A percentile compares a stretch with the other conserved stretches of the same genome.
Evolutionary conservation across 176 grass and related monocot species (phyloP).

Genomic region (Hordeum vulgare): MorexV3_pseudomolecules_assembly NC_058521.1:563632164-563632663

Average conservation of each 20-base stretch:
- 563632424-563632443: conserved; percentile 86
- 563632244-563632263: conserved; percentile 5
- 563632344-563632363: conserved; percentile 32
- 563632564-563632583: conserved; percentile 63
- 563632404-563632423: conserved; percentile 63
- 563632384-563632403: conserved; percentile 96
- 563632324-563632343: conserved; percentile 50
- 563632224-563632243: neutral
- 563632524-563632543: conserved; percentile 39
- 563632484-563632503: conserved; percentile 76
- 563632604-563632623: conserved; percentile 40
- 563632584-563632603: conserved; percentile 49
- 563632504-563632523: conserved; percentile 46
- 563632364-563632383: conserved; percentile 80
- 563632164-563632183: neutral
- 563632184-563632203: neutral
- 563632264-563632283: neutral
- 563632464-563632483: conserved; percentile 52
- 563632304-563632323: conserved; percentile 43
- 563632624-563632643: conserved; percentile 67
- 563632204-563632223: neutral
- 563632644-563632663: conserved; percentile 54
- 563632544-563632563: conserved; percentile 59
- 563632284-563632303: conserved; percentile 18
- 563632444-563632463: conserved; percentile 53